Conservation (phyloP, 2,329 filamentous ascomycete species). For the Myriosclerotinia curreyana region DNA sequence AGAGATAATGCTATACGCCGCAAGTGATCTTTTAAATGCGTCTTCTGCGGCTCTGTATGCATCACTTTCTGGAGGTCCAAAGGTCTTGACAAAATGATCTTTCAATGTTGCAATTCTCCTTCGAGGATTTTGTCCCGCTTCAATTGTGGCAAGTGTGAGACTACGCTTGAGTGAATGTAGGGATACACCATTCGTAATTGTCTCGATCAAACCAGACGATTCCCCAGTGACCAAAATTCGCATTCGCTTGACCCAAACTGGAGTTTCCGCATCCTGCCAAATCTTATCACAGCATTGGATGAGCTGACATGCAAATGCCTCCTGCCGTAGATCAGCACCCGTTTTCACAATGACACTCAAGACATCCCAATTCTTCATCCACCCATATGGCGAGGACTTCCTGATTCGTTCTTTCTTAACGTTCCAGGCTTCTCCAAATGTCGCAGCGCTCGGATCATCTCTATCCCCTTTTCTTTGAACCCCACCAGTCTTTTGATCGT, state of each 20-base stretch:
- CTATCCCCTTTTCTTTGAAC: slow-evolving; percentile 77
- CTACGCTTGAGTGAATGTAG: slow-evolving; percentile 81
- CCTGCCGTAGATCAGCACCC: slow-evolving; percentile 76
- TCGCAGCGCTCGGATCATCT: slow-evolving; percentile 80
- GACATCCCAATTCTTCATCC: slow-evolving; percentile 88
- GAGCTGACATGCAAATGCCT: slow-evolving; percentile 82
- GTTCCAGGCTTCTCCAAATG: slow-evolving; percentile 84
- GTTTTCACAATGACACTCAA: slow-evolving; percentile 87
- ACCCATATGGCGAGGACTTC: slow-evolving; percentile 78
- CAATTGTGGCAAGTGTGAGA: slow-evolving; percentile 71
- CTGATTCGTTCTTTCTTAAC: slow-evolving; percentile 81
- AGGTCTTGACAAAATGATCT: slow-evolving; percentile 79
- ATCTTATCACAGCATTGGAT: slow-evolving; percentile 80
- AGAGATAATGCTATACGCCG: slow-evolving; percentile 80
- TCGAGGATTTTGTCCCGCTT: slow-evolving; percentile 68
- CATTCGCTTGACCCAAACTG: slow-evolving; percentile 89
- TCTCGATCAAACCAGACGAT: slow-evolving; percentile 80
- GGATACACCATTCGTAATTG: slow-evolving; percentile 85
- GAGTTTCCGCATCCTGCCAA: slow-evolving; percentile 69
- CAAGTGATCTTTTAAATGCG: slow-evolving; percentile 77
- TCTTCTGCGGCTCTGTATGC: slow-evolving; percentile 69
- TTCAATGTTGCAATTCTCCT: slow-evolving; percentile 75
- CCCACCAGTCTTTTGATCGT: slow-evolving; percentile 82
- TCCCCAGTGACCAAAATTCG: slow-evolving; percentile 82
- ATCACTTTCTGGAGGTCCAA: slow-evolving; percentile 67